A percentile compares a stretch with the other conserved stretches of the same genome.
Conservation (phyloP, 768 basidiomycete genomes). For the Symmetrospora coprosmae region DNA sequence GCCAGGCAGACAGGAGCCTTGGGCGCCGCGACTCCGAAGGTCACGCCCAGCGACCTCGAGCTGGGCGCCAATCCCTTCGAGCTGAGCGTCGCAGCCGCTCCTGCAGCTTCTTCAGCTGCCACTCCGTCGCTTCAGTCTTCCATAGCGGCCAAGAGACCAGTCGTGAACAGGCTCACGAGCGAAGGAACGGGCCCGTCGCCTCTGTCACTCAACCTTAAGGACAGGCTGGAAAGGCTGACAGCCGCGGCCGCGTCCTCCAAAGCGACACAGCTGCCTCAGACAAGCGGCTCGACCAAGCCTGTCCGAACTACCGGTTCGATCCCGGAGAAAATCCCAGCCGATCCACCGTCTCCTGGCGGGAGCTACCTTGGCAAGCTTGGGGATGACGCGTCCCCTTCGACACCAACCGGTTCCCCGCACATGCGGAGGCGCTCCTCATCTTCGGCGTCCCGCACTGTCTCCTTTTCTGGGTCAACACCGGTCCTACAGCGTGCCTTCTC, state of each 20-base stretch:
- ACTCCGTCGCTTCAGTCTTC: background rate
- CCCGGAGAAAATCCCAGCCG: background rate
- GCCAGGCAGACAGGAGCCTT: background rate
- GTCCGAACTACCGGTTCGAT: too few species aligned
- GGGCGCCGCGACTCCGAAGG: background rate
- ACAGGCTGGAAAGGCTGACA: too few species aligned
- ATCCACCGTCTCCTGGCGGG: background rate
- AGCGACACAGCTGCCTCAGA: too few species aligned
- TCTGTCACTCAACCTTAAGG: background rate
- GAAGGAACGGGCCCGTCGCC: background rate
- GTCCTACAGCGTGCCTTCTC: constrained; percentile 10
- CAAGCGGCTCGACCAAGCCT: background rate
- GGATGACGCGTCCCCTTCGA: background rate
- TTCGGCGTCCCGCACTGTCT: background rate
- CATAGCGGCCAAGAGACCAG: background rate
- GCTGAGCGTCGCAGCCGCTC: background rate
- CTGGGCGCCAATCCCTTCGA: constrained; percentile 17
- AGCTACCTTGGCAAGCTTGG: background rate
- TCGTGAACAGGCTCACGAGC: background rate
- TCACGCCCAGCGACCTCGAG: constrained; percentile 5
- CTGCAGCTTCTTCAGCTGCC: background rate
- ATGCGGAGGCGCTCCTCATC: constrained; percentile 1
- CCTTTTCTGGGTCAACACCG: background rate
- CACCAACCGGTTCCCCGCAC: background rate
- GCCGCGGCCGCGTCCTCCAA: too few species aligned